phyloP scores from a whole-genome alignment of 129 eudicot genomes.

The Pittosporum tobira region DNA sequence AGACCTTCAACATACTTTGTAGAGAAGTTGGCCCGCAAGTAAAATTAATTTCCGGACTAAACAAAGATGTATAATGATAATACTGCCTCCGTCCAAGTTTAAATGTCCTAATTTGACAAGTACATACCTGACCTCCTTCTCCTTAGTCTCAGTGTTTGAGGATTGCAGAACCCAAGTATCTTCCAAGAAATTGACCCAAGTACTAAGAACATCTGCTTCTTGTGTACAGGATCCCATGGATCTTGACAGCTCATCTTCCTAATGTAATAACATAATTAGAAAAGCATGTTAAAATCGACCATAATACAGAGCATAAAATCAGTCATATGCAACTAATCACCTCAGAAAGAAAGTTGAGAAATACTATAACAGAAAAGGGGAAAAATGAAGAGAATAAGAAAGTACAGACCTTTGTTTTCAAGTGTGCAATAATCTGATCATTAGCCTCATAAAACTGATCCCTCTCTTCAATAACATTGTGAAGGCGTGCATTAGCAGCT shows the following conservation, averaged over 20 bases:
- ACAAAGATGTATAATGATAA: no score
- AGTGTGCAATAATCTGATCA: constrained; percentile 87
- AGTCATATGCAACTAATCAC: neutral
- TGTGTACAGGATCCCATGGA: constrained; percentile 66
- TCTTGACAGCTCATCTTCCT: constrained; percentile 86
- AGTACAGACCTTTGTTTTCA: constrained; percentile 60
- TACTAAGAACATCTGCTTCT: constrained; percentile 71
- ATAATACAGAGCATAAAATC: constrained; percentile 2
- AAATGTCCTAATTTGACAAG: neutral
- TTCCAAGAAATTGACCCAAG: constrained; percentile 96
- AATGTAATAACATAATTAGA: constrained; percentile 8
- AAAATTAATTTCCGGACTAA: neutral
- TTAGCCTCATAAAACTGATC: constrained; percentile 97
- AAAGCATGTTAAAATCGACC: neutral
- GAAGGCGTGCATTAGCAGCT: constrained; percentile 85
- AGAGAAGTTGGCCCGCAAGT: neutral
- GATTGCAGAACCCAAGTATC: constrained; percentile 89
- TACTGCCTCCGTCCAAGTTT: no score
- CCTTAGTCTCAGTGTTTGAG: constrained; percentile 58
- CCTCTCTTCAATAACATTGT: constrained; percentile 79
- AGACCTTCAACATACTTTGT: neutral
- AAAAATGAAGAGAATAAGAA: neutral
- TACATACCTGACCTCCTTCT: constrained; percentile 65
- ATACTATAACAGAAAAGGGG: neutral
- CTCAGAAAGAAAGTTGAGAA: neutral